These are phyloP conservation scores for Papiliotrema fonsecae DNA, from an alignment of 1,284 basidiomycete genomes.

Conservation along the genomic window DNA sequence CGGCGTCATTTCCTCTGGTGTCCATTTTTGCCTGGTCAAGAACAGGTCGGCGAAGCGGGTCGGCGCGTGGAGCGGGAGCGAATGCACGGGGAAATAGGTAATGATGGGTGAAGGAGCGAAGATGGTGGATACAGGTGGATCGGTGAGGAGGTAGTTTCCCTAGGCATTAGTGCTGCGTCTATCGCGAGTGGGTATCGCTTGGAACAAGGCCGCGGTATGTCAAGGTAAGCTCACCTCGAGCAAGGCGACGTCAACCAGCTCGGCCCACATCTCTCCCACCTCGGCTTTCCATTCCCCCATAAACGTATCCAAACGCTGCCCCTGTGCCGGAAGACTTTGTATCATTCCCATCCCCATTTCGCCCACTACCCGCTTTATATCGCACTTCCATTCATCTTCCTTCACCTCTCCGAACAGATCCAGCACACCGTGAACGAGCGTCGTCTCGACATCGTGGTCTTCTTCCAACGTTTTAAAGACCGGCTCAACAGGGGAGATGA, in stretches of 20 bases:
- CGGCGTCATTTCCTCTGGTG: constrained; percentile 67
- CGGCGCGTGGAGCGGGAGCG: constrained; percentile 66
- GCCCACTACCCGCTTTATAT: constrained; percentile 26
- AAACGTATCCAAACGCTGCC: constrained; percentile 52
- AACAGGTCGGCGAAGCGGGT: constrained; percentile 80
- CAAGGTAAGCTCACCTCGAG: constrained; percentile 58
- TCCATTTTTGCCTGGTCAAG: constrained; percentile 69
- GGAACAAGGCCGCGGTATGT: too few species aligned
- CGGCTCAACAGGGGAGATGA: constrained; percentile 42
- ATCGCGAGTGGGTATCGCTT: not conserved
- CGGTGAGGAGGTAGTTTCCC: constrained; percentile 63
- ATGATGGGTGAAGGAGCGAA: constrained; percentile 39
- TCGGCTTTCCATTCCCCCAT: constrained; percentile 61
- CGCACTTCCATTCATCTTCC: constrained; percentile 31
- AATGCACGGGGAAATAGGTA: constrained; percentile 67
- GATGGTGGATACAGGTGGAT: constrained; percentile 15
- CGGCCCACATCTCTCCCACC: constrained; percentile 69
- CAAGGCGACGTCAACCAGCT: constrained; percentile 56
- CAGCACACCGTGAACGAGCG: constrained; percentile 65
- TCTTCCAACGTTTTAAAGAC: constrained; percentile 59
- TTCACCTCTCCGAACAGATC: constrained; percentile 66
- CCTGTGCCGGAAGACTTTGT: constrained; percentile 52
- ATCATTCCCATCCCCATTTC: constrained; percentile 59
- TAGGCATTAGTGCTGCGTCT: constrained; percentile 31
- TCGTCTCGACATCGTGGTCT: constrained; percentile 65